These are phyloP conservation scores for Ophiostoma triangulosporum DNA, from an alignment of 2,329 filamentous ascomycete genomes.

Conservation along the genomic window DNA sequence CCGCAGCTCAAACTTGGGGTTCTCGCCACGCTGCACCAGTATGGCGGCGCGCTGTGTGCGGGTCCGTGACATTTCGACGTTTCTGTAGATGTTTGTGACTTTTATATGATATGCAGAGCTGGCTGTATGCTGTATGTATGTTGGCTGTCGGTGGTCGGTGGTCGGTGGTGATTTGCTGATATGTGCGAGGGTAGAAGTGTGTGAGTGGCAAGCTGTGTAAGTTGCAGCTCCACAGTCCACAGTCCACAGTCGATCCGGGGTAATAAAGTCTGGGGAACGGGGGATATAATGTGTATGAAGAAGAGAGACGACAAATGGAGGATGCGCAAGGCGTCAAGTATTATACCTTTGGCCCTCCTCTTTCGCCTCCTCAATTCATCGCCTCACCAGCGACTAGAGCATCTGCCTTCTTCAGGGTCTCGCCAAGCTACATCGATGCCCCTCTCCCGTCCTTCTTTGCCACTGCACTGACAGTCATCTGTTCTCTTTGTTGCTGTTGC, in stretches of 20 bases:
- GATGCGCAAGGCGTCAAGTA: background rate
- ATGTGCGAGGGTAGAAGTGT: no score
- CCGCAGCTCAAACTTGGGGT: constrained; percentile 15
- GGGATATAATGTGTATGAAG: background rate
- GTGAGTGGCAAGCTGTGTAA: background rate
- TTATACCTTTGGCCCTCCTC: background rate
- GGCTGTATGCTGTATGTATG: background rate
- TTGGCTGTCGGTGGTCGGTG: no score
- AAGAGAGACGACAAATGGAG: background rate
- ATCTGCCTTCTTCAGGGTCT: background rate
- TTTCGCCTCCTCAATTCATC: background rate
- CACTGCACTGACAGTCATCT: background rate
- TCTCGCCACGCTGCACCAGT: constrained; percentile 2
- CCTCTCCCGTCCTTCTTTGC: background rate
- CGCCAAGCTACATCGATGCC: background rate
- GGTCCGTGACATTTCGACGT: background rate
- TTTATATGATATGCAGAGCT: no score
- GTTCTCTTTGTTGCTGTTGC: background rate
- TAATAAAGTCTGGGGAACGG: background rate
- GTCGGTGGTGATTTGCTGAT: background rate
- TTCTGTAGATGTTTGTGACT: no score
- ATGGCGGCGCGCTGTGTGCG: background rate
- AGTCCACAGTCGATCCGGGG: background rate
- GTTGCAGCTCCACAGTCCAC: background rate
- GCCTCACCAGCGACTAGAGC: background rate